Evolutionary conservation across 805 yeast genomes (phyloP).

Genomic region (Hagleromyces aurorensis): DNA sequence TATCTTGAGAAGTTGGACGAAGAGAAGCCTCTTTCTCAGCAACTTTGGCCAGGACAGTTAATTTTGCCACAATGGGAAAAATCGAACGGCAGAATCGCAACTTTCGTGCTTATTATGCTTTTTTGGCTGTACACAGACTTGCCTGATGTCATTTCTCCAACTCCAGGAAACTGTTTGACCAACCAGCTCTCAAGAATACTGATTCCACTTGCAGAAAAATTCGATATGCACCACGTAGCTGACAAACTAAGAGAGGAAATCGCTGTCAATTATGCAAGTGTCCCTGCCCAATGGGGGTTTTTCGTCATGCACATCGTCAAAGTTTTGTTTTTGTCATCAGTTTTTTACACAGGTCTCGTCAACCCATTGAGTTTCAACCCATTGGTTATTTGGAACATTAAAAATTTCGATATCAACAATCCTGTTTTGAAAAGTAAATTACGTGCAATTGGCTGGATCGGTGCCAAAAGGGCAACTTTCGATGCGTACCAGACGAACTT

Average conservation of each 20-base stretch:
- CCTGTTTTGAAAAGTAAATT: constrained; percentile 37
- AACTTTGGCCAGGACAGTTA: constrained; percentile 86
- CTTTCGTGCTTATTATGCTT: constrained; percentile 30
- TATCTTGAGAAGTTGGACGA: constrained; percentile 40
- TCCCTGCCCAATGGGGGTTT: constrained; percentile 53
- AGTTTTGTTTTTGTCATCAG: constrained; percentile 43
- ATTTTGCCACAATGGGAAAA: constrained; percentile 35
- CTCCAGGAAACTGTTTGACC: constrained; percentile 83
- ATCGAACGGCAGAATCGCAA: constrained; percentile 10
- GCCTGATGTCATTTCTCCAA: constrained; percentile 83
- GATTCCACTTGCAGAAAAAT: constrained; percentile 24
- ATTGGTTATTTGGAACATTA: constrained; percentile 25
- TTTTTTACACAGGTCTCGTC: constrained; percentile 61
- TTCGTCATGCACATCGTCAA: constrained; percentile 69
- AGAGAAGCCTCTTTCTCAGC: constrained; percentile 47
- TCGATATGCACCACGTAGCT: constrained; percentile 40
- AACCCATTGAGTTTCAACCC: constrained; percentile 62
- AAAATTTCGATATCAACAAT: constrained; percentile 24
- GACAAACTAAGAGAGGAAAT: constrained; percentile 43
- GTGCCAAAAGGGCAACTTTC: constrained; percentile 63
- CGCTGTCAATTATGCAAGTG: constrained; percentile 32
- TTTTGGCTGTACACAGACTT: constrained; percentile 89
- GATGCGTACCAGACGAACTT: constrained; percentile 64
- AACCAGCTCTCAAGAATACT: constrained; percentile 41
- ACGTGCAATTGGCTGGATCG: constrained; percentile 85